Conservation (phyloP, 2,329 filamentous ascomycete genomes). For the Talaromyces sp. region DNA sequence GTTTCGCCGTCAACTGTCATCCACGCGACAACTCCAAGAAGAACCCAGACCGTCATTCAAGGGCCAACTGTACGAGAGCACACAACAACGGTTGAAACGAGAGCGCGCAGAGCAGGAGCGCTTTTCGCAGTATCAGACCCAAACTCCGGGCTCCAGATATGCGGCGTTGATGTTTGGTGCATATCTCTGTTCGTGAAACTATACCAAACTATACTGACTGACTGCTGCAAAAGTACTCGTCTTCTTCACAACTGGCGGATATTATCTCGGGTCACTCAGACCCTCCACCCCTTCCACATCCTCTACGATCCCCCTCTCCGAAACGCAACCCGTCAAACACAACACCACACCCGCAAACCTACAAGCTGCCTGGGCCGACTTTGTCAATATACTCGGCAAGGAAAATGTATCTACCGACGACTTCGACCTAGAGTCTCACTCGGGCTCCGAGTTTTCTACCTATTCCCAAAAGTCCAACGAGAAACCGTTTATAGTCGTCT, state of each 20-base stretch:
- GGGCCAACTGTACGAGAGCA: conserved; percentile 61
- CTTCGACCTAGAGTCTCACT: conserved; percentile 54
- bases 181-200: not conserved
- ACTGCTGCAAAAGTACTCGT: conserved; percentile 44
- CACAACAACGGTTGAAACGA: conserved; percentile 54
- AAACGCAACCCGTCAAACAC: conserved; percentile 50
- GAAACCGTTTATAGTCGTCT: conserved; percentile 62
- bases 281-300: conserved; percentile 46
- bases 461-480: conserved; percentile 44
- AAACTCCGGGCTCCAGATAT: conserved; percentile 39
- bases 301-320: conserved; percentile 57
- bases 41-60: conserved; percentile 51
- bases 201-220: conserved; percentile 16
- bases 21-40: conserved; percentile 9
- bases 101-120: conserved; percentile 57
- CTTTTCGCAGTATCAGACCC: conserved; percentile 45
- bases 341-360: conserved; percentile 56
- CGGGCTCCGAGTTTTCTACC: conserved; percentile 63
- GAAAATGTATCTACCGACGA: conserved; percentile 60
- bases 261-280: conserved; percentile 53
- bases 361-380: conserved; percentile 63
- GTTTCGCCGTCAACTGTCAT: conserved; percentile 3
- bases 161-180: conserved; percentile 37
- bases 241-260: conserved; percentile 52
- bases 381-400: conserved; percentile 59